Base-by-base conservation (phyloP, 1,284 basidiomycete species). In the Puccinia coronata region DNA sequence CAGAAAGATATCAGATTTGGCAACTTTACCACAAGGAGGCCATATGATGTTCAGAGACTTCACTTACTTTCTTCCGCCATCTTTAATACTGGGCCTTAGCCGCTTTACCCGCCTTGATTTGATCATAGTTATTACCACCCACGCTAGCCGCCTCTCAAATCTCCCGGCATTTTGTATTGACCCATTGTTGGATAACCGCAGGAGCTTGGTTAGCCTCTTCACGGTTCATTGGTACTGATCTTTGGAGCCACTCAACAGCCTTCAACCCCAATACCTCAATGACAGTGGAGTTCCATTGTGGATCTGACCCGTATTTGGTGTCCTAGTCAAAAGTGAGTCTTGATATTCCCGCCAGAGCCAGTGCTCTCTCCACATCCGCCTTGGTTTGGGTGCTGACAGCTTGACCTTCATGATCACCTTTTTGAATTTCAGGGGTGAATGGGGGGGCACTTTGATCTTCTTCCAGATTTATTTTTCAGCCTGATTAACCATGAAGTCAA, bases 381-480 rank as follows among this genome's bases (percentile, higher is more conserved):
- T n/a, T n/a, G n/a, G n/a, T n/a, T n/a, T n/a, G n/a, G n/a, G n/a
- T n/a, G n/a, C n/a, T n/a, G n/a, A n/a, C n/a, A n/a, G n/a, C n/a
- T n/a, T n/a, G n/a, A n/a, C n/a, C n/a, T n/a, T n/a, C n/a, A n/a
- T n/a, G n/a, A n/a, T n/a, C n/a, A n/a, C n/a, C n/a, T n/a, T n/a
- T n/a, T n/a, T n/a, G n/a, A n/a, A n/a, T n/a, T n/a, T n/a, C n/a
- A n/a, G n/a, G n/a, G n/a, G n/a, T n/a, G n/a, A n/a, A n/a, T 34
- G n/a, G n/a, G 39, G 39, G 39, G 12, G 61, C n/a, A n/a, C n/a
- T n/a, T n/a, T n/a, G 34, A 65, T 65, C 14, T 65, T 36, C 39
- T 65, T 65, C 34, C n/a, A 34, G 9, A 65, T 65, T 65, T 65
- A 31, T 39, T 20, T 41, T 65, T 65, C 31, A 39, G 61, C 61